Evolutionary conservation across 2,329 filamentous ascomycete genomes (phyloP).

Genomic region (Pestalotiopsis sp.): DNA sequence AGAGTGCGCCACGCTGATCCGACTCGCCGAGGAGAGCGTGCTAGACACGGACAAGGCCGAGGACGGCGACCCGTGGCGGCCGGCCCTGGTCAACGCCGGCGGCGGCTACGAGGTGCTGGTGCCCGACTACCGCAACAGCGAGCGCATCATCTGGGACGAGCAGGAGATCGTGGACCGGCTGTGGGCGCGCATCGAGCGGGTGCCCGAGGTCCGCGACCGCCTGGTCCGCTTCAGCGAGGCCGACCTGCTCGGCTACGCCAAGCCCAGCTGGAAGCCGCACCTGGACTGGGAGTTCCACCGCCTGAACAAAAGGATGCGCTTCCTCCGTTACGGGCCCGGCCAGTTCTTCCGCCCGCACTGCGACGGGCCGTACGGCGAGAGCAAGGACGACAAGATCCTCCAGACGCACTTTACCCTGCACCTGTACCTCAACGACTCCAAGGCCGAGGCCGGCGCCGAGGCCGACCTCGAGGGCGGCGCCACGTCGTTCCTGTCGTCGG

Average conservation of each 20-base stretch:
- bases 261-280: conserved; percentile 15
- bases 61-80: conserved; percentile 55
- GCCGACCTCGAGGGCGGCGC: conserved; percentile 51
- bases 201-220: conserved; percentile 41
- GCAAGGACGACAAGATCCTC: conserved; percentile 45
- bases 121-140: conserved; percentile 65
- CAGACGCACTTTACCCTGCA: conserved; percentile 57
- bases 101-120: conserved; percentile 59
- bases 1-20: conserved; percentile 41
- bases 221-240: conserved; percentile 37
- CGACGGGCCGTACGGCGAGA: conserved; percentile 63
- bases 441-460: conserved; percentile 36
- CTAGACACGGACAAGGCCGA: conserved; percentile 43
- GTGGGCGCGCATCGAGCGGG: conserved; percentile 57
- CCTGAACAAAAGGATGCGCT: conserved; percentile 74
- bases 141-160: conserved; percentile 77
- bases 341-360: conserved; percentile 76
- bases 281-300: conserved; percentile 45
- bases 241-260: conserved; percentile 39
- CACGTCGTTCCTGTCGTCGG: conserved; percentile 52
- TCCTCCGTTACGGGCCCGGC: conserved; percentile 70
- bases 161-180: conserved; percentile 62
- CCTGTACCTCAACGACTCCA: conserved; percentile 54
- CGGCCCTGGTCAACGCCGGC: conserved; percentile 70
- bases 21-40: conserved; percentile 52